Evolutionary conservation across 345 rosid species (phyloP).

Genomic region (Triadica sebifera): DNA sequence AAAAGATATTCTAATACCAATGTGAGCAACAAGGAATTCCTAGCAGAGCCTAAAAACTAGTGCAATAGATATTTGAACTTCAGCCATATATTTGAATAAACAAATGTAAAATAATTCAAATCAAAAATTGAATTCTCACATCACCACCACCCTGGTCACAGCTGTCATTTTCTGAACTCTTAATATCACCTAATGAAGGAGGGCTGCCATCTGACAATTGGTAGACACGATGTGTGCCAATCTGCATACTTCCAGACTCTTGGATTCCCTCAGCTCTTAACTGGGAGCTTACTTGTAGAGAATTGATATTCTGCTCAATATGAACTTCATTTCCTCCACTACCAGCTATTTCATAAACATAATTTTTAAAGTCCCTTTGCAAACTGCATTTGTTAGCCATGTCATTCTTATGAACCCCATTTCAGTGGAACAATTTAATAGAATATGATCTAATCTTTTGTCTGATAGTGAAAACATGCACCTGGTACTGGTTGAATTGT

Average conservation of each 20-base stretch:
- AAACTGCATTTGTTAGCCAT: conserved; percentile 14
- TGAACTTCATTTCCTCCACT: conserved; percentile 17
- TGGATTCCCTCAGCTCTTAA: conserved; percentile 11
- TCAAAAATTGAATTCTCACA: conserved; percentile 28
- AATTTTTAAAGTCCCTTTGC: conserved; percentile 17
- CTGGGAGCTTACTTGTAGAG: conserved; percentile 24
- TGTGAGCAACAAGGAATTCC: neutral
- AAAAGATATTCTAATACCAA: neutral
- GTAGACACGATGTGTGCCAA: conserved; percentile 27
- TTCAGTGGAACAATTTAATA: conserved; percentile 13
- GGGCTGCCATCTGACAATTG: conserved; percentile 44
- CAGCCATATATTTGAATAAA: neutral
- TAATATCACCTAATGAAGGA: conserved; percentile 47
- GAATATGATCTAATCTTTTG: conserved; percentile 8
- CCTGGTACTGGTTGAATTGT: conserved; percentile 18
- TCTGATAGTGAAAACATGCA: neutral
- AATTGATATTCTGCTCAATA: conserved; percentile 15
- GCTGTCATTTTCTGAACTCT: conserved; percentile 47
- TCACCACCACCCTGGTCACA: conserved; percentile 33
- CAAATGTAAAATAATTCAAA: neutral
- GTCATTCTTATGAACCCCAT: conserved; percentile 22
- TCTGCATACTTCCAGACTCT: conserved; percentile 23
- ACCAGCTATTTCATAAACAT: conserved; percentile 23
- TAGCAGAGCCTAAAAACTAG: neutral
- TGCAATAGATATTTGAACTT: neutral